Base-by-base conservation (phyloP, 495 filamentous ascomycete species). In the Parathielavia appendiculata region DNA sequence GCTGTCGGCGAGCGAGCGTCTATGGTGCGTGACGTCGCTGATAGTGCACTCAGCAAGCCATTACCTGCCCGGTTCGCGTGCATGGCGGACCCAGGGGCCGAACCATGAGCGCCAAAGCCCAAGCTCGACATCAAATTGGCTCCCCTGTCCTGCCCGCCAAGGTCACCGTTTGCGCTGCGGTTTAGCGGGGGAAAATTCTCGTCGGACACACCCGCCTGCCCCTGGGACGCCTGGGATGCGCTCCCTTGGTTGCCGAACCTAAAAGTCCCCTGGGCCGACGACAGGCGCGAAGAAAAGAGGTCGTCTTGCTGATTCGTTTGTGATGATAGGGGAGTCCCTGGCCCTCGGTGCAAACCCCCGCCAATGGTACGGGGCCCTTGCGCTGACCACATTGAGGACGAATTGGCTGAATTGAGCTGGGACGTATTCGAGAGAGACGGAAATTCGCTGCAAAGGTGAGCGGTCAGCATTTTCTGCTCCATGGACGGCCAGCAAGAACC, bases 141-240 rank as follows among this genome's bases (percentile, higher is more conserved):
- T 52, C 78, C 75, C 39, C 84, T 81, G 59, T 90, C 88, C 59
- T 86, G 86, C 19, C 79, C 83, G 30, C 81, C 83, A 57, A 87
- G 77, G 14, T 93, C 90, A 30, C 85, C 84, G 54, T 85, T 81
- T 30, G 79, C 77, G 56, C 83, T 85, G 56, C 89, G 83, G 50
- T 88, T 86, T 52, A 93, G 73, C 12, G 91, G 87, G 44, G 91
- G 91, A 54, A 95, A 95, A 6, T 30, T 30, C 11, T 95, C 91
- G 22, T 96, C 90, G 20, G 86, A 84, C 61, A 80, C 86, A 56
- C 76, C 82, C 14, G 83, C 79, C 59, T 87, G 88, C 20, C 83
- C 81, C 58, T 92, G 89, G 58, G 61, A 77, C 65, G 71, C 81
- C 65, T 79, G 88, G 67, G 67, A 78, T 69, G 68, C 81, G 74